These are phyloP conservation scores for Debaryomycetaceae sp. DNA, from an alignment of 1,139 yeast genomes.

Conservation along the genomic window DNA sequence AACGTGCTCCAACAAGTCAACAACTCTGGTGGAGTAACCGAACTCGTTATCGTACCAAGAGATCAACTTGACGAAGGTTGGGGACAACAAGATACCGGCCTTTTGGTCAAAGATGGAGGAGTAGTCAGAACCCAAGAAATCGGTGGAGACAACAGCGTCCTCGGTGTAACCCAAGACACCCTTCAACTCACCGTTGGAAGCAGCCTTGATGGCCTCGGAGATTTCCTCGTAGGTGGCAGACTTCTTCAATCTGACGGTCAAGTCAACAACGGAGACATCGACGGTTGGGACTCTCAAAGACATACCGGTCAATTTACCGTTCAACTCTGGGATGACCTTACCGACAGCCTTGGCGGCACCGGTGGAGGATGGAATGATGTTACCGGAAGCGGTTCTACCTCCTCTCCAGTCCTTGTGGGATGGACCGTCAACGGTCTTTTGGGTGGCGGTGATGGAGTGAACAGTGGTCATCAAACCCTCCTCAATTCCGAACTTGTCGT, in stretches of 20 bases:
- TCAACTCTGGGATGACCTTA: conserved; percentile 82
- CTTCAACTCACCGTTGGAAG: conserved; percentile 67
- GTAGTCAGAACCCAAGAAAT: conserved; percentile 73
- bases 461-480: conserved; percentile 92
- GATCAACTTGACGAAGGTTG: conserved; percentile 80
- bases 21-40: conserved; percentile 92
- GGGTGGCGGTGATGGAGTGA: conserved; percentile 88
- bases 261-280: conserved; percentile 68
- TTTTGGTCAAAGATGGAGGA: conserved; percentile 81
- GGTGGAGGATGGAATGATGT: conserved; percentile 86
- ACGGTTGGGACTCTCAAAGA: conserved; percentile 85
- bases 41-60: conserved; percentile 90
- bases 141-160: conserved; percentile 83
- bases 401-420: conserved; percentile 95
- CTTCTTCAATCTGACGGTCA: conserved; percentile 56
- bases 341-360: conserved; percentile 96
- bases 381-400: conserved; percentile 88
- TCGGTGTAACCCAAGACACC: conserved; percentile 82
- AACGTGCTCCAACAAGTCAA: conserved; percentile 75
- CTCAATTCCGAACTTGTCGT: conserved; percentile 76
- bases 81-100: conserved; percentile 82
- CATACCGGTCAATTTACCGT: conserved; percentile 89
- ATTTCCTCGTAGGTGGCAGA: conserved; percentile 73
- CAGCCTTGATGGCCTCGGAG: conserved; percentile 66
- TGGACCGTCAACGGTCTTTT: conserved; percentile 89